Evolutionary conservation across 768 basidiomycete genomes (phyloP), one percentile per base, ranked within the genome.

Genomic region (Mycena polygramma): DNA sequence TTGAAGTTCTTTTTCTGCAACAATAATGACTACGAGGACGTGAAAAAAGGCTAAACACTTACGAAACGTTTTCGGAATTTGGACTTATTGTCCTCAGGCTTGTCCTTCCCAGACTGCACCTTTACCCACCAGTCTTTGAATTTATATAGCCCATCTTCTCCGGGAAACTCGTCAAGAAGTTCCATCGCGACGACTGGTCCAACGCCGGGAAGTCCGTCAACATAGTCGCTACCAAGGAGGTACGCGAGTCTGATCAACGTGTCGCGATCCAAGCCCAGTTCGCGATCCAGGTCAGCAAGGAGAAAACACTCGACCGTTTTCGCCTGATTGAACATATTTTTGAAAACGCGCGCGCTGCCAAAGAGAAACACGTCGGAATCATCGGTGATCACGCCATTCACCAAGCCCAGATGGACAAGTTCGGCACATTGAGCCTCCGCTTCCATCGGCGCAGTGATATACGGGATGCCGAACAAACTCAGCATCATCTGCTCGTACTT

Each of bases 261-360:
- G 74, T 94, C 95, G 30, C 96, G 87, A 57, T 94, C 92, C 26
- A 99, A 84, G 7, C 94, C 92, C 13, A 99, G 85, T 79, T 99
- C 98, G 51, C 96, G 88, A 46, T 87, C 87, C 57, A 99, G 87
- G 78, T 99, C 98, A 7, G 89, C 80, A 2, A 90, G 82, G 43
- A 98, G 83, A 85, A 98, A 99, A 77, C 96, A 96, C 81, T 99
- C 98, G 63, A 98, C 98, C 5, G 96, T 98, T 85, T 99, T 98
- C 57, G 94, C 94, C 80, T 99, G 97, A 79, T 99, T 98, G 84
- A 99, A 99, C 94, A 99, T 97, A 79, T 99, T 99, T 82, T 97
- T 98, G 87, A 94, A 98, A 22, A 99, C 95, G n/a, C 96, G 92
- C 73, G 88, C 82, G 26, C 95, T 97, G 39, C 98, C 98, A 74